Percentiles rank a stretch among this genome's conserved stretches.
phyloP scores from a whole-genome alignment of 345 rosid species.

The Brassica nigra region DNA sequence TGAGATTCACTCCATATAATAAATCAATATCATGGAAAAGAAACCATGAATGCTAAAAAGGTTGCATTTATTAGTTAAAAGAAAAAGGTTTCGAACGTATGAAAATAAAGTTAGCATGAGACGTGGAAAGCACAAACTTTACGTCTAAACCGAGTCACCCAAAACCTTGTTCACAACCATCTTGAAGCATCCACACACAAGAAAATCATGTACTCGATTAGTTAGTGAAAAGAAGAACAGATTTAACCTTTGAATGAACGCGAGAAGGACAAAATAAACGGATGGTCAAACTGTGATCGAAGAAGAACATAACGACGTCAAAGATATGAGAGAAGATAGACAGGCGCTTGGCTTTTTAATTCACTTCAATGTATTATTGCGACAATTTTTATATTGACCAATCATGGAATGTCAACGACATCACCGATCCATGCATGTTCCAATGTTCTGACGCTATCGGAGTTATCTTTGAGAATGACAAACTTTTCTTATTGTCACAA shows the following conservation, averaged over 20 bases:
- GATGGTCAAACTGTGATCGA: background rate
- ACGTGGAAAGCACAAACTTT: conserved; percentile 32
- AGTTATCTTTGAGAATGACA: background rate
- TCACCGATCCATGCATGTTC: background rate
- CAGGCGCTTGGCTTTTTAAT: background rate
- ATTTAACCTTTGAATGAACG: background rate
- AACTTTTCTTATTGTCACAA: background rate
- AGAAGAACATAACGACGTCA: background rate
- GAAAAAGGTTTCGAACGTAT: background rate
- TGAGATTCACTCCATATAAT: conserved; percentile 9
- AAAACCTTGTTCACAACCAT: conserved; percentile 1
- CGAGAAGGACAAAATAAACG: background rate
- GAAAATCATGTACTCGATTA: background rate
- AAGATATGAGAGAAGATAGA: background rate
- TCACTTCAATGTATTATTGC: background rate
- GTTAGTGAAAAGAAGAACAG: background rate
- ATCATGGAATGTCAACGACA: background rate
- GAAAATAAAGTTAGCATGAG: background rate
- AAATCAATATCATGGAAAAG: conserved; percentile 11
- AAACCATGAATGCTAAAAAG: conserved; percentile 6
- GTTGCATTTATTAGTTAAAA: conserved; percentile 20
- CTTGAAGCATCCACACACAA: background rate
- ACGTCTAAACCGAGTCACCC: conserved; percentile 18
- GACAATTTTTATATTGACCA: background rate
- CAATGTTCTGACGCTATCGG: background rate